A percentile compares a stretch with the other conserved stretches of the same genome.
Evolutionary conservation across 257 asterid genomes (phyloP).

Genomic region (Gardenia jasminoides): DNA sequence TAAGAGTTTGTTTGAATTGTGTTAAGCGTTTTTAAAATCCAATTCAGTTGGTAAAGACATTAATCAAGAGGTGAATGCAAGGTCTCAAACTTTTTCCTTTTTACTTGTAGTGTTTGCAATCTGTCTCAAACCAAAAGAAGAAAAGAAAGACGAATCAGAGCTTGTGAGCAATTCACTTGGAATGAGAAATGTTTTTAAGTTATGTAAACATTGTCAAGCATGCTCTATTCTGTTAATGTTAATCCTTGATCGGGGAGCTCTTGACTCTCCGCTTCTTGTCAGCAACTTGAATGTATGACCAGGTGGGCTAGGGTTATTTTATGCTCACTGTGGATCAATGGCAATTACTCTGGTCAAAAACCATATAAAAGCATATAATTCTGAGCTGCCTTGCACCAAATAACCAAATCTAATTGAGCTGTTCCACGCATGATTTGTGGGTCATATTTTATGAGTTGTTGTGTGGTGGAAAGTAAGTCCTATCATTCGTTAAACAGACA

Average conservation of each 20-base stretch:
- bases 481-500: constrained; percentile 26
- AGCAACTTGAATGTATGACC: too few species aligned
- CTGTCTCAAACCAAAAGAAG: too few species aligned
- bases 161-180: background rate
- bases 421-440: constrained; percentile 38
- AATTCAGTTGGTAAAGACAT: too few species aligned
- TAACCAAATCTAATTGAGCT: constrained; percentile 29
- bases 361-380: background rate
- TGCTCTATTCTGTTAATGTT: background rate
- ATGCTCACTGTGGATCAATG: background rate
- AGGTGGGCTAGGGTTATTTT: background rate
- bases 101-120: too few species aligned
- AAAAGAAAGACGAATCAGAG: too few species aligned
- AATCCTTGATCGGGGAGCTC: background rate
- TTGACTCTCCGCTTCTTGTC: background rate
- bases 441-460: constrained; percentile 33
- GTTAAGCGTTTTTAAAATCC: too few species aligned
- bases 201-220: background rate
- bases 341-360: background rate
- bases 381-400: constrained; percentile 37
- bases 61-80: too few species aligned
- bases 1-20: too few species aligned
- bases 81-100: too few species aligned
- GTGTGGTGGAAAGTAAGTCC: constrained; percentile 30
- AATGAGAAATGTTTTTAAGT: background rate